These are phyloP conservation scores for Penicillium turbatum DNA, from an alignment of 495 filamentous ascomycete species.

Conservation along the genomic window DNA sequence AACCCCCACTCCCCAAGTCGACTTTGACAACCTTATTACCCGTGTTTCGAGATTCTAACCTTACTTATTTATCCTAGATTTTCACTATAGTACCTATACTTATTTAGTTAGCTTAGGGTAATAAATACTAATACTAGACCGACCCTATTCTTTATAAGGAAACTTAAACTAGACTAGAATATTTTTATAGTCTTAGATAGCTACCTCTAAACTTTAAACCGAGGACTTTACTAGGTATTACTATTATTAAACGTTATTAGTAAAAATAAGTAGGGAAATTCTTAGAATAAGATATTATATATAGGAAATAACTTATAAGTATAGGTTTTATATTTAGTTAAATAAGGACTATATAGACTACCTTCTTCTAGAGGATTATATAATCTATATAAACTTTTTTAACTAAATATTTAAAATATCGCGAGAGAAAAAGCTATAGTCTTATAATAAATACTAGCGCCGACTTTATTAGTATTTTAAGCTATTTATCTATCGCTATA, in stretches of 20 bases:
- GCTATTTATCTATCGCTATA: conserved; percentile 18
- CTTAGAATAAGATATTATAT: not conserved
- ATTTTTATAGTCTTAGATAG: conserved; percentile 27
- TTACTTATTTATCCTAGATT: not conserved
- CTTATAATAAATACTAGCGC: conserved; percentile 31
- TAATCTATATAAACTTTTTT: conserved; percentile 33
- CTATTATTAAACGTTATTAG: conserved; percentile 26
- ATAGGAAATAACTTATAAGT: conserved; percentile 6
- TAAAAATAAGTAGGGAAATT: conserved; percentile 19
- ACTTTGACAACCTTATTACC: conserved; percentile 2
- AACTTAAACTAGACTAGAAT: conserved; percentile 27
- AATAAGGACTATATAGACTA: conserved; percentile 26
- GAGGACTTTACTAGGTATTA: conserved; percentile 24
- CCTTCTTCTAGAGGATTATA: conserved; percentile 23
- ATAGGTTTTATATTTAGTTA: conserved; percentile 31
- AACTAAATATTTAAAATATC: conserved; percentile 29
- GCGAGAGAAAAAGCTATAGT: conserved; percentile 24
- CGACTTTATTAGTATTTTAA: conserved; percentile 25
- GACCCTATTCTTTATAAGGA: conserved; percentile 32
- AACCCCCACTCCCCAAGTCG: not conserved
- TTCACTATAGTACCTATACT: conserved; percentile 12
- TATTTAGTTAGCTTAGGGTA: conserved; percentile 15
- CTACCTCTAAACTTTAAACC: conserved; percentile 31
- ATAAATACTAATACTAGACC: conserved; percentile 30
- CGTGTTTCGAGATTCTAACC: not conserved